These are phyloP conservation scores for Hibiscus syriacus DNA, from an alignment of 345 rosid genomes.

Conservation along the genomic window DNA sequence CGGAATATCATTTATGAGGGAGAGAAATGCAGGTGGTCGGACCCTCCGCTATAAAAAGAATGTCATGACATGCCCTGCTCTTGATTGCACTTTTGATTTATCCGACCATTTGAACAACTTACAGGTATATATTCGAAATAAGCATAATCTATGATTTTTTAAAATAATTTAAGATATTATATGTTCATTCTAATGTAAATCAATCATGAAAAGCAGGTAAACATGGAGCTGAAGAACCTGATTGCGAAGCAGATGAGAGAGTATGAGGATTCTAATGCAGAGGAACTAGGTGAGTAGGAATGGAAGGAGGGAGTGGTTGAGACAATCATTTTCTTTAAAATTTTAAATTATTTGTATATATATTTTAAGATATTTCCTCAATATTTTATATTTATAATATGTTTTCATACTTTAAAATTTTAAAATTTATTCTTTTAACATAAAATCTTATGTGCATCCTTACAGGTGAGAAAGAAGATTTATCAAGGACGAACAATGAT, in stretches of 20 bases:
- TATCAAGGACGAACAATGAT: no score
- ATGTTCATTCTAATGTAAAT: not conserved
- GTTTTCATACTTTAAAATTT: no score
- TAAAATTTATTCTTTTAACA: no score
- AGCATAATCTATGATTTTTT: not conserved
- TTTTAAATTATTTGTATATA: no score
- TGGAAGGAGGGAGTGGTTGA: no score
- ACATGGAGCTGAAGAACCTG: conserved; percentile 6
- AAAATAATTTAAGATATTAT: no score
- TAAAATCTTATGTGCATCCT: no score
- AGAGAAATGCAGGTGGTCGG: conserved; percentile 46
- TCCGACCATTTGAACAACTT: conserved; percentile 50
- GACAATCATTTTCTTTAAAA: no score
- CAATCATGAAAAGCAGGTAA: not conserved
- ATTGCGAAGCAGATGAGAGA: not conserved
- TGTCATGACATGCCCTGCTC: conserved; percentile 43
- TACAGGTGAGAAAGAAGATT: no score
- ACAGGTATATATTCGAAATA: conserved; percentile 26
- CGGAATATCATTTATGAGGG: conserved; percentile 30
- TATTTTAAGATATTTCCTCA: no score
- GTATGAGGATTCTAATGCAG: not conserved
- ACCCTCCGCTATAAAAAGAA: conserved; percentile 38
- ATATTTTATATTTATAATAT: no score
- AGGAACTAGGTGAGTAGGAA: no score
- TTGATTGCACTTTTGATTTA: conserved; percentile 37